These are phyloP conservation scores for Naganishia onofrii DNA, from an alignment of 768 basidiomycete genomes.

Conservation along the genomic window DNA sequence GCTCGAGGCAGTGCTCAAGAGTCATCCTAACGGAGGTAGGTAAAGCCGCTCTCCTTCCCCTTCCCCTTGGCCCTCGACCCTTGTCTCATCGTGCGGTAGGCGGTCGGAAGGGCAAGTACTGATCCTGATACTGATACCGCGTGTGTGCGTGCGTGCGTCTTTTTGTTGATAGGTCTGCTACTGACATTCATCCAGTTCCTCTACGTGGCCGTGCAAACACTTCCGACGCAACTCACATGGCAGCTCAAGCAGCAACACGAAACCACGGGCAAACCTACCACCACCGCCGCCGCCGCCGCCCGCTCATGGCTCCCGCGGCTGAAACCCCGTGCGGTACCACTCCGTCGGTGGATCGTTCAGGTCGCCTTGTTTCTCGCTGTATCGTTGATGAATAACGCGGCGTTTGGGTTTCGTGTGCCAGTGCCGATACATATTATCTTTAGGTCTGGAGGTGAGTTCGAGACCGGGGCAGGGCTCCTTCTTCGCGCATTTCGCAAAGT, in stretches of 20 bases:
- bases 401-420: constrained; percentile 61
- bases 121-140: background rate
- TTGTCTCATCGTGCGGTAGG: no score
- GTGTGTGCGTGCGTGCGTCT: no score
- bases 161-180: constrained; percentile 76
- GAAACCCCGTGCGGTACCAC: constrained; percentile 67
- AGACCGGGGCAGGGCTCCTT: background rate
- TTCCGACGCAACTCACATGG: constrained; percentile 64
- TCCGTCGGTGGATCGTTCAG: constrained; percentile 67
- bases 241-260: no score
- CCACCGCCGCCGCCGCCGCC: background rate
- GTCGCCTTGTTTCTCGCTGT: constrained; percentile 67
- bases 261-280: no score
- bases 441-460: constrained; percentile 67
- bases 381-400: constrained; percentile 76
- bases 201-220: constrained; percentile 67
- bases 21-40: constrained; percentile 68
- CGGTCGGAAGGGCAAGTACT: no score
- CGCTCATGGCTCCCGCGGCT: constrained; percentile 58
- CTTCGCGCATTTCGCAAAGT: no score
- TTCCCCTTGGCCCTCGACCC: no score
- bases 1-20: constrained; percentile 69
- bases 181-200: constrained; percentile 81
- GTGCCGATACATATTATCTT: constrained; percentile 78
- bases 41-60: background rate